phyloP scores from a whole-genome alignment of 805 yeast genomes.

The Wickerhamomyces mucosus region DNA sequence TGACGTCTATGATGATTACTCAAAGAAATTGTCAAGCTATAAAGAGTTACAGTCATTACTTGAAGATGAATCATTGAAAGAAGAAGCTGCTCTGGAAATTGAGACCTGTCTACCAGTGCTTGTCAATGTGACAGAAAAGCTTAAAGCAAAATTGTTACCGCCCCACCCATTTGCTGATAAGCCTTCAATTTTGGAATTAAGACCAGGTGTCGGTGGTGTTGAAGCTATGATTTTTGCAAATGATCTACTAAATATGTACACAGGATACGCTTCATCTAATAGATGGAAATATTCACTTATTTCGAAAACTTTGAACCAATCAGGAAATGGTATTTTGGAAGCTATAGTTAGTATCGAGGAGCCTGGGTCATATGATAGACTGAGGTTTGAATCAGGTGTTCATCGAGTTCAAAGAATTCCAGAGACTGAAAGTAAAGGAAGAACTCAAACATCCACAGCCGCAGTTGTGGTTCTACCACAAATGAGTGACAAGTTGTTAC shows the following conservation, averaged over 20 bases:
- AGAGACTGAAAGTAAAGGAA: slow-evolving; percentile 84
- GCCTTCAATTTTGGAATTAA: slow-evolving; percentile 71
- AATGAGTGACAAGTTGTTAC: slow-evolving; percentile 43
- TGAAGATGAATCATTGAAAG: slow-evolving; percentile 36
- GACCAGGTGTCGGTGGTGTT: slow-evolving; percentile 95
- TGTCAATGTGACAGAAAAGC: slow-evolving; percentile 27
- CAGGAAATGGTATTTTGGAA: slow-evolving; percentile 62
- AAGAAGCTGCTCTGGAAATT: slow-evolving; percentile 59
- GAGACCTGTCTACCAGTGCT: slow-evolving; percentile 36
- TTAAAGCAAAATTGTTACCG: slow-evolving; percentile 62
- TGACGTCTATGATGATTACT: slow-evolving; percentile 31
- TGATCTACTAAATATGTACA: slow-evolving; percentile 76
- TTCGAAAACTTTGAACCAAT: slow-evolving; percentile 43
- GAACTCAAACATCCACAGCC: slow-evolving; percentile 93
- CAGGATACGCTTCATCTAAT: slow-evolving; percentile 52
- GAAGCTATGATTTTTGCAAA: slow-evolving; percentile 86
- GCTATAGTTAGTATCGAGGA: slow-evolving; percentile 69
- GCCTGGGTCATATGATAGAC: slow-evolving; percentile 63
- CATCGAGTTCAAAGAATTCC: slow-evolving; percentile 95
- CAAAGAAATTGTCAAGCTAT: slow-evolving; percentile 16
- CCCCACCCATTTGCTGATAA: slow-evolving; percentile 67
- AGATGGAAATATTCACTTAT: slow-evolving; percentile 61
- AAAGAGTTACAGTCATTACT: slow-evolving; percentile 36
- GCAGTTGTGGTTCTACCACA: slow-evolving; percentile 92
- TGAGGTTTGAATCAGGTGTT: slow-evolving; percentile 88